Evolutionary conservation across 2,329 filamentous ascomycete species (phyloP), one percentile per base, ranked within the genome.

Genomic region (Penicillium freii): DNA sequence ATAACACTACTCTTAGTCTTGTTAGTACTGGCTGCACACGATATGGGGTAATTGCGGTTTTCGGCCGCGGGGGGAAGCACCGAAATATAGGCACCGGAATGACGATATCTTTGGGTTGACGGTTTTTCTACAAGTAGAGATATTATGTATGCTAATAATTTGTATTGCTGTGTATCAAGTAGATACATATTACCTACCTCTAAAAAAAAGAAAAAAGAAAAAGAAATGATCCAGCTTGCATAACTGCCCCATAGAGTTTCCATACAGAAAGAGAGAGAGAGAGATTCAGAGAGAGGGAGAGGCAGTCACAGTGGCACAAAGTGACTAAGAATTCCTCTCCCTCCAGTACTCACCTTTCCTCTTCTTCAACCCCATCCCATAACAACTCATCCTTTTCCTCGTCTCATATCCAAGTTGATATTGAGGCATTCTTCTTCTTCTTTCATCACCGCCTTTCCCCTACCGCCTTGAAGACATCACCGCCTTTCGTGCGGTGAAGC

Each of bases 401-500:
- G 15, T 40, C 45, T 55, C 39, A 23, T 34, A 39, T 54, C 43
- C 31, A 43, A 42, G 25, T 47, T 58, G 49, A 42, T 54, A 46
- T 33, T 53, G 50, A 52, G 40, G 13, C 9, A 45, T 36, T 25
- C 31, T 47, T 45, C 13, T 51, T 34, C 29, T 52, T 51, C 29
- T 36, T 29, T 34, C 50, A 62, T 65, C 64, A 65, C 64, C 64
- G 62, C 63, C 64, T 66, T 62, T 65, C 49, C 46, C 56, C 67
- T 64, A 53, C 51, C 51, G 40, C 42, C 49, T 39, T 56, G 48
- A 33, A 42, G 33, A 53, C 64, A 73, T 73, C 71, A 73, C 71
- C 71, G 71, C 71, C 71, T 73, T 71, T 66, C 62, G 66, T 73
- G 71, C 71, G 71, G 71, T 73, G 71, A 73, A 71, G 69, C 61